A percentile compares a stretch with the other conserved stretches of the same genome.
These are phyloP conservation scores for Stellera chamaejasme DNA, from an alignment of 345 rosid genomes.

Conservation along the genomic window DNA sequence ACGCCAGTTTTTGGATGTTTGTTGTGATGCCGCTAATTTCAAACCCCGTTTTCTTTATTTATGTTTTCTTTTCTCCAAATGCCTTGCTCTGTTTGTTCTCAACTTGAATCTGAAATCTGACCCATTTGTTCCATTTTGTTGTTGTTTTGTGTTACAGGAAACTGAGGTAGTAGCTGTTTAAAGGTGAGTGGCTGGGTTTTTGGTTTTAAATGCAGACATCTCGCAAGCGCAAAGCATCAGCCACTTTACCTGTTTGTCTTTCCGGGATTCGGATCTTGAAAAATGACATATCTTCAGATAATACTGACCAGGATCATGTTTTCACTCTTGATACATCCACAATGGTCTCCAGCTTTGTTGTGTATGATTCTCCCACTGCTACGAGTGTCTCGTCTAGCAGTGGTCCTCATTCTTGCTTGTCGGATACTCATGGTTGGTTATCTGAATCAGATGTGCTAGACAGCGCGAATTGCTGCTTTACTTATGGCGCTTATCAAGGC, in stretches of 20 bases:
- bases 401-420: constrained; percentile 58
- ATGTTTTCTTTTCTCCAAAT: too few species aligned
- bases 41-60: too few species aligned
- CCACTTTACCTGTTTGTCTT: constrained; percentile 36
- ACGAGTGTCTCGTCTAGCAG: constrained; percentile 45
- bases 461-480: constrained; percentile 38
- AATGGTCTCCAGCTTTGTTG: constrained; percentile 25
- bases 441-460: constrained; percentile 38
- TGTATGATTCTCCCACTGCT: constrained; percentile 53
- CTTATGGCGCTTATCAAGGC: constrained; percentile 25
- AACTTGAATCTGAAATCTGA: too few species aligned
- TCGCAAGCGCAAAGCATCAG: constrained; percentile 42
- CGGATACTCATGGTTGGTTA: constrained; percentile 58
- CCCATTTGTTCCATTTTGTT: not conserved
- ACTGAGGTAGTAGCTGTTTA: not conserved
- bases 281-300: constrained; percentile 33
- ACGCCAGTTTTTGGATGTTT: too few species aligned
- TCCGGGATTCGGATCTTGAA: constrained; percentile 40
- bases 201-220: constrained; percentile 51
- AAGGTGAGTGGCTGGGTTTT: not conserved
- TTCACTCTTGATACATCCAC: constrained; percentile 75
- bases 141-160: constrained; percentile 3
- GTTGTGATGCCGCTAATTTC: too few species aligned
- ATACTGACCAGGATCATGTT: constrained; percentile 37
- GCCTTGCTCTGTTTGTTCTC: too few species aligned